These are phyloP conservation scores for Penicillium sp. DNA, from an alignment of 2,329 filamentous ascomycete genomes.

Conservation along the genomic window DNA sequence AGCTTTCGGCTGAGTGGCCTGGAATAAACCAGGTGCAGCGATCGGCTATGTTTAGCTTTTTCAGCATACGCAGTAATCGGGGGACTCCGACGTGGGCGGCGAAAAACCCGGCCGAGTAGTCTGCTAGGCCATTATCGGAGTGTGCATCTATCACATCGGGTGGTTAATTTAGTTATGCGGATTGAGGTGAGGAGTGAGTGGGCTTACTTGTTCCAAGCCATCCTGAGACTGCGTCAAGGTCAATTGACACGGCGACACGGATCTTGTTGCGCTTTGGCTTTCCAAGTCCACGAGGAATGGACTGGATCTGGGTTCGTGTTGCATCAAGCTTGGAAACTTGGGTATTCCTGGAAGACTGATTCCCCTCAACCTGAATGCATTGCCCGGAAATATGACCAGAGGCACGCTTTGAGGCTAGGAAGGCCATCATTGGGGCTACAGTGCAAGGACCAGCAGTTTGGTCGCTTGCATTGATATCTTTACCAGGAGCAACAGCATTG, in stretches of 20 bases:
- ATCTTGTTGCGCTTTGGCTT: conserved; percentile 18
- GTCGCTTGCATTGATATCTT: conserved; percentile 44
- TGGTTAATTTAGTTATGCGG: background rate
- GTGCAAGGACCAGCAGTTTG: conserved; percentile 52
- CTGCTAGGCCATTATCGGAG: conserved; percentile 55
- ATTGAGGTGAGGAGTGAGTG: background rate
- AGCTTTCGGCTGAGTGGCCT: conserved; percentile 60
- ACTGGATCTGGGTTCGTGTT: background rate
- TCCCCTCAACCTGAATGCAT: conserved; percentile 53
- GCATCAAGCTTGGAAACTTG: background rate
- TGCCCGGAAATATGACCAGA: conserved; percentile 58
- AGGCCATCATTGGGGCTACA: conserved; percentile 51
- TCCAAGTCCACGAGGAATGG: conserved; percentile 2
- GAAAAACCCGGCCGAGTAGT: conserved; percentile 59
- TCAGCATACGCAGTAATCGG: conserved; percentile 56
- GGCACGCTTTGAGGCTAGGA: conserved; percentile 52
- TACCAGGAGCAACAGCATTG: conserved; percentile 54
- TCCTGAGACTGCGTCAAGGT: conserved; percentile 61
- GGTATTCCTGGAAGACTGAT: conserved; percentile 35
- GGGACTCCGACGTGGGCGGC: conserved; percentile 58
- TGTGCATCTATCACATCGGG: conserved; percentile 31
- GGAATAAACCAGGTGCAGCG: conserved; percentile 63
- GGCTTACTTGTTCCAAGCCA: conserved; percentile 57
- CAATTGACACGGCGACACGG: conserved; percentile 40
- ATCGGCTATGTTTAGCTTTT: conserved; percentile 51